phyloP scores from a whole-genome alignment of 1,139 yeast species.

The Pichia inconspicua region DNA sequence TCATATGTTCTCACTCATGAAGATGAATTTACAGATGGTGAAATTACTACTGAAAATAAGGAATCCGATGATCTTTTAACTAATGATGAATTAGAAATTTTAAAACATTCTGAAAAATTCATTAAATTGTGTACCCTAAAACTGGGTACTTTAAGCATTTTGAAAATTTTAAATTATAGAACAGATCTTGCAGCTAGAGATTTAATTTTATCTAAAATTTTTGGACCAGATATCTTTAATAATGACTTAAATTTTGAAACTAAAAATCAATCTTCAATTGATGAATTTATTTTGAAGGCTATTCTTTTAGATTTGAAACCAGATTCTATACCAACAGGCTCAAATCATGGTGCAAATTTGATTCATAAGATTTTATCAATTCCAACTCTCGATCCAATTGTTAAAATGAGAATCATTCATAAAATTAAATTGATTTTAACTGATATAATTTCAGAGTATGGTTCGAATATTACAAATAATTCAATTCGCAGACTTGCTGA shows the following conservation, averaged over 20 bases:
- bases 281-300: slow-evolving; percentile 21
- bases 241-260: slow-evolving; percentile 3
- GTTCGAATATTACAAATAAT: slow-evolving; percentile 23
- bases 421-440: slow-evolving; percentile 9
- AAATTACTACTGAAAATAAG: neutral
- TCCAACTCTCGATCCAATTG: slow-evolving; percentile 46
- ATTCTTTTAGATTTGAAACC: slow-evolving; percentile 42
- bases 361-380: slow-evolving; percentile 69
- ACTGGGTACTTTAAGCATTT: slow-evolving; percentile 73
- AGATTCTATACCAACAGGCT: neutral
- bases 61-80: neutral
- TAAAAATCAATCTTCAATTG: slow-evolving; percentile 5
- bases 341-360: slow-evolving; percentile 73
- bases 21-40: slow-evolving; percentile 5
- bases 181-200: slow-evolving; percentile 58
- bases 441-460: slow-evolving; percentile 6
- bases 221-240: slow-evolving; percentile 39
- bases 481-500: slow-evolving; percentile 85
- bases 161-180: slow-evolving; percentile 69
- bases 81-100: neutral
- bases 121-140: slow-evolving; percentile 59
- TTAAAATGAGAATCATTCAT: slow-evolving; percentile 48
- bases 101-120: slow-evolving; percentile 11
- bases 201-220: slow-evolving; percentile 53
- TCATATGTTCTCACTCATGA: slow-evolving; percentile 29